Evolutionary conservation across 371 early-diverging fungal species (phyloP).

Genomic region (Circinella umbellata): DNA sequence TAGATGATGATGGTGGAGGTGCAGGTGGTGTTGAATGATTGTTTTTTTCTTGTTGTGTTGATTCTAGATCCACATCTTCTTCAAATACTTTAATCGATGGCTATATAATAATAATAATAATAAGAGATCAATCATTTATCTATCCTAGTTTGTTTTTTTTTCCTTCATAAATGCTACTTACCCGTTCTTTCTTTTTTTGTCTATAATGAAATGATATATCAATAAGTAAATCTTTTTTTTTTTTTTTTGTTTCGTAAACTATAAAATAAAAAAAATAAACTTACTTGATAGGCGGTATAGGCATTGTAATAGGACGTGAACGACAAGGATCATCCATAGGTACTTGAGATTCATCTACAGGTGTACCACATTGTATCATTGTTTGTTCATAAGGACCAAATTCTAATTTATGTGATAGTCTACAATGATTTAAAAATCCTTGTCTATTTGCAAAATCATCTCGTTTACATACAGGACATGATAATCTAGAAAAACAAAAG

Average conservation of each 20-base stretch:
- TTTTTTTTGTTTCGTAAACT: no score
- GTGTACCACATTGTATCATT: constrained; percentile 68
- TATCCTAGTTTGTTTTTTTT: no score
- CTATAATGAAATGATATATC: not conserved
- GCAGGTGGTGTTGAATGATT: constrained; percentile 6
- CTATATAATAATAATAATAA: constrained; percentile 30
- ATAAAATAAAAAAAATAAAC: no score
- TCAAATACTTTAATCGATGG: constrained; percentile 75
- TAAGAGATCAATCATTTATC: not conserved
- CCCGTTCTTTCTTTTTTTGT: constrained; percentile 36
- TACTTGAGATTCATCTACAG: constrained; percentile 68
- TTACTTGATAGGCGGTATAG: constrained; percentile 20
- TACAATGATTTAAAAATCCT: constrained; percentile 84
- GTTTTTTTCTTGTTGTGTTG: constrained; percentile 27
- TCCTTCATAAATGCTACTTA: constrained; percentile 24
- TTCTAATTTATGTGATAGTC: constrained; percentile 69
- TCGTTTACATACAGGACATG: constrained; percentile 62
- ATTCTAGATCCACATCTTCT: constrained; percentile 72
- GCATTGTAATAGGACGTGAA: constrained; percentile 34
- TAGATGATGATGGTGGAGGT: constrained; percentile 2
- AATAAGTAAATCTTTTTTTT: no score
- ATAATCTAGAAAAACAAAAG: constrained; percentile 42
- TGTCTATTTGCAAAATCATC: constrained; percentile 75
- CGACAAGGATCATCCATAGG: constrained; percentile 64
- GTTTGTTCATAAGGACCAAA: constrained; percentile 77